Conservation (phyloP, 2,329 filamentous ascomycete genomes). For the Passalora sequoiae region DNA sequence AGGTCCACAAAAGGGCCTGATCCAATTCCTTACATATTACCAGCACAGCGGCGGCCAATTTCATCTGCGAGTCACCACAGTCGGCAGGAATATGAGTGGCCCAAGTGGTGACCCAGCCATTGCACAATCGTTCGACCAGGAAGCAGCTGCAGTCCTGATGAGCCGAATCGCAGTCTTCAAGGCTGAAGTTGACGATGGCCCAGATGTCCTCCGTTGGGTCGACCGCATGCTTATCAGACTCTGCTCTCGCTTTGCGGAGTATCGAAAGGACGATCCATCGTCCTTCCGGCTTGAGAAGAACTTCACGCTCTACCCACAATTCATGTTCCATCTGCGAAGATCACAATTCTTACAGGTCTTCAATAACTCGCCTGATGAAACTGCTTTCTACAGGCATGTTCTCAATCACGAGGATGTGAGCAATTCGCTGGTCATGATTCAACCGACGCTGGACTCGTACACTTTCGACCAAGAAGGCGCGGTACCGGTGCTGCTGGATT, state of each 20-base stretch:
- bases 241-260: constrained; percentile 95
- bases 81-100: constrained; percentile 84
- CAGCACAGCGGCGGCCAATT: constrained; percentile 96
- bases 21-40: constrained; percentile 98
- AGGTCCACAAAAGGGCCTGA: constrained; percentile 84
- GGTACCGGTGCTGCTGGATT: constrained; percentile 90
- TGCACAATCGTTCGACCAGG: constrained; percentile 95
- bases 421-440: constrained; percentile 98
- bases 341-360: constrained; percentile 98
- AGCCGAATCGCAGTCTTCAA: constrained; percentile 99
- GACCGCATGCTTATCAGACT: constrained; percentile 96
- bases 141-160: constrained; percentile 96
- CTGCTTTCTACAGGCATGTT: constrained; percentile 96
- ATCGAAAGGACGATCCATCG: constrained; percentile 94
- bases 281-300: constrained; percentile 98
- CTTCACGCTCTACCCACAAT: constrained; percentile 96
- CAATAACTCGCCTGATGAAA: constrained; percentile 98
- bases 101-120: constrained; percentile 92
- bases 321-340: constrained; percentile 97
- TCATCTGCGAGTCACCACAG: constrained; percentile 90
- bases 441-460: constrained; percentile 94
- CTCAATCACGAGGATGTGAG: constrained; percentile 95
- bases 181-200: constrained; percentile 94
- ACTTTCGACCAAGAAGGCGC: constrained; percentile 93
- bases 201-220: constrained; percentile 97